A percentile compares a stretch with the other conserved stretches of the same genome.
phyloP scores from a whole-genome alignment of 1,139 yeast genomes.

The Saccharomyces pastorianus region DNA sequence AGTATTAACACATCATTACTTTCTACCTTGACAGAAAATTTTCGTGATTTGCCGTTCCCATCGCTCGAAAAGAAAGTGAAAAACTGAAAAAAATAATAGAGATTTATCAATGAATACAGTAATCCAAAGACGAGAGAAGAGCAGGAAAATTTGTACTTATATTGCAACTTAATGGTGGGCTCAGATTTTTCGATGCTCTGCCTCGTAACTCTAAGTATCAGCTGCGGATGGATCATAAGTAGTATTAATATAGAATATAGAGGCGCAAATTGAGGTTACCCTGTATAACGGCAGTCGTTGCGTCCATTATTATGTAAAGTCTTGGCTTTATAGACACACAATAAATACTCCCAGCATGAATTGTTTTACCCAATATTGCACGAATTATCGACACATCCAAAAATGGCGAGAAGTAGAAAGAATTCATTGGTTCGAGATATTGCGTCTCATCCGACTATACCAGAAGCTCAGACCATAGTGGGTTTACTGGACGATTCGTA shows the following conservation, averaged over 20 bases:
- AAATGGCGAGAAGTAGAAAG: slow-evolving; percentile 22
- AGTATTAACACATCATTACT: not conserved
- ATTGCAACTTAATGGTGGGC: not conserved
- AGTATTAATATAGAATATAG: not conserved
- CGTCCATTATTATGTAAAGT: not conserved
- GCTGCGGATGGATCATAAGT: not conserved
- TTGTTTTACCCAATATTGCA: not conserved
- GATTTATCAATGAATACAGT: not conserved
- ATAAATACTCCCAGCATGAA: not conserved
- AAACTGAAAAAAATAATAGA: not conserved
- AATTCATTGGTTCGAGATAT: slow-evolving; percentile 26
- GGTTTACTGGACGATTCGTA: slow-evolving; percentile 23
- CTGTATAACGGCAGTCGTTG: not conserved
- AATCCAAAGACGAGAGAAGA: not conserved
- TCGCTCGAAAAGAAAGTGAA: not conserved
- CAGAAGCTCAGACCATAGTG: slow-evolving; percentile 11
- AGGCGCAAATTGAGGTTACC: not conserved
- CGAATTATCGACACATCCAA: not conserved
- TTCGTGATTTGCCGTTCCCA: not conserved
- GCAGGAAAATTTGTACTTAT: not conserved
- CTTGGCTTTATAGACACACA: not conserved
- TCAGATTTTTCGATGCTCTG: not conserved
- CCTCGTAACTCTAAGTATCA: not conserved
- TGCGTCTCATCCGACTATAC: slow-evolving; percentile 17
- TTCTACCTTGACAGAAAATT: not conserved